These are phyloP conservation scores for Phylloporus sp. DNA, from an alignment of 1,284 basidiomycete genomes.

Conservation along the genomic window DNA sequence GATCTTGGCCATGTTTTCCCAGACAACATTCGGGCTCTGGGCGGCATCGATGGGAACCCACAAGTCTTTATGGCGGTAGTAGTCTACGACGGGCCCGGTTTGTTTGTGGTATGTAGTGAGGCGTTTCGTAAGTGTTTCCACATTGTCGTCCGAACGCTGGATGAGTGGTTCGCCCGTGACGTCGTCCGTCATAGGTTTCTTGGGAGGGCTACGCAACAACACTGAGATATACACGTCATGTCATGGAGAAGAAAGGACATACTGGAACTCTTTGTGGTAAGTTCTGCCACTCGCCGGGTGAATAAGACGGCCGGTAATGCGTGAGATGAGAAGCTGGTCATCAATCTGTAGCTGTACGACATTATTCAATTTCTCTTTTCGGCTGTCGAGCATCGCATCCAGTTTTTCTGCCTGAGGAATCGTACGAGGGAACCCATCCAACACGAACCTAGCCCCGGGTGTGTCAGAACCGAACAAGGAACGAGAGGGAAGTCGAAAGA, in stretches of 20 bases:
- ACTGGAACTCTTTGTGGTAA: slow-evolving; percentile 97
- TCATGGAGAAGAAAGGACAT: slow-evolving; percentile 40
- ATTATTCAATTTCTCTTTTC: slow-evolving; percentile 89
- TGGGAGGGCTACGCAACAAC: slow-evolving; percentile 75
- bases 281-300: slow-evolving; percentile 89
- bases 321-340: slow-evolving; percentile 94
- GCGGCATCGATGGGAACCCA: slow-evolving; percentile 94
- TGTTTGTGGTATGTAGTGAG: slow-evolving; percentile 88
- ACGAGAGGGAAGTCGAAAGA: neutral
- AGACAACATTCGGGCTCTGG: slow-evolving; percentile 90
- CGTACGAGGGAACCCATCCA: slow-evolving; percentile 98
- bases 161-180: slow-evolving; percentile 94
- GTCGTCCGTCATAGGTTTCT: slow-evolving; percentile 94
- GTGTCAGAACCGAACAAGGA: neutral
- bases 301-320: slow-evolving; percentile 95
- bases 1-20: slow-evolving; percentile 78
- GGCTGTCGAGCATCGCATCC: slow-evolving; percentile 83
- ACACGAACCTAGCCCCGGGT: slow-evolving; percentile 86
- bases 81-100: slow-evolving; percentile 96
- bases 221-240: slow-evolving; percentile 8
- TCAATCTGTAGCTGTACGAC: slow-evolving; percentile 94
- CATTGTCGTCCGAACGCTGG: slow-evolving; percentile 92
- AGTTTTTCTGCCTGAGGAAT: slow-evolving; percentile 98
- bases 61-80: slow-evolving; percentile 91
- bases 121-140: slow-evolving; percentile 91